Evolutionary conservation across 73 alveolate species (phyloP).

Genomic region (Symbiodinium pilosum): DNA sequence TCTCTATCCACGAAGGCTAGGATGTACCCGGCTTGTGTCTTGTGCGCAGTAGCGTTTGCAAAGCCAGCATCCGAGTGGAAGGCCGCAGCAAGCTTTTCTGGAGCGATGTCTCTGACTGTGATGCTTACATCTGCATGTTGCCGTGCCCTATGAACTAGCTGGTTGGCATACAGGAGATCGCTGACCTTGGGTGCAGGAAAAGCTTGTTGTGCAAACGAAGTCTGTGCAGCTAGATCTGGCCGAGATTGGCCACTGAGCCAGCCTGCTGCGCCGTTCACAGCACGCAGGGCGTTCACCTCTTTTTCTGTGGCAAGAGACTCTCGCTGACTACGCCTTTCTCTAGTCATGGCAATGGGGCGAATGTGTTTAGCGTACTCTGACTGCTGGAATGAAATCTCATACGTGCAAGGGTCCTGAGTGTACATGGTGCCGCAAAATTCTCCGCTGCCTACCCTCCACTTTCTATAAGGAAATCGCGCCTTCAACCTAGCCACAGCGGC

Average conservation of each 20-base stretch:
- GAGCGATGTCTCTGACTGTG: no score
- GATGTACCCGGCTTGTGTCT: no score
- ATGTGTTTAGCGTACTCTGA: background rate
- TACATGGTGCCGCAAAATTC: background rate
- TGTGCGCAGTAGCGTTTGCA: no score
- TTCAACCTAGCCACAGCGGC: background rate
- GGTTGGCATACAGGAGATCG: no score
- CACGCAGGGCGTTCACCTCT: background rate
- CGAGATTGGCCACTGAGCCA: background rate
- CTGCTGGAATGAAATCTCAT: slow-evolving; percentile 8
- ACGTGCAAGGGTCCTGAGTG: background rate
- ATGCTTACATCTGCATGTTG: no score
- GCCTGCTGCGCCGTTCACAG: slow-evolving; percentile 15
- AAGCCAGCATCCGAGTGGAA: no score
- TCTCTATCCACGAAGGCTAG: no score
- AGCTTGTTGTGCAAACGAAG: background rate
- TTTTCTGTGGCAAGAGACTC: slow-evolving; percentile 4
- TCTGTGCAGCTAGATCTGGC: background rate
- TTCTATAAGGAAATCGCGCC: slow-evolving; percentile 1
- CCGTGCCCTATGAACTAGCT: no score
- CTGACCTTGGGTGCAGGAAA: no score
- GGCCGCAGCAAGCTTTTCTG: no score
- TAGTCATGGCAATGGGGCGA: background rate
- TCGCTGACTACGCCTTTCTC: background rate
- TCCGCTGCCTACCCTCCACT: background rate